Evolutionary conservation across 1,284 basidiomycete species (phyloP), one percentile per base, ranked within the genome.

Genomic region (Athelia psychrophila): DNA sequence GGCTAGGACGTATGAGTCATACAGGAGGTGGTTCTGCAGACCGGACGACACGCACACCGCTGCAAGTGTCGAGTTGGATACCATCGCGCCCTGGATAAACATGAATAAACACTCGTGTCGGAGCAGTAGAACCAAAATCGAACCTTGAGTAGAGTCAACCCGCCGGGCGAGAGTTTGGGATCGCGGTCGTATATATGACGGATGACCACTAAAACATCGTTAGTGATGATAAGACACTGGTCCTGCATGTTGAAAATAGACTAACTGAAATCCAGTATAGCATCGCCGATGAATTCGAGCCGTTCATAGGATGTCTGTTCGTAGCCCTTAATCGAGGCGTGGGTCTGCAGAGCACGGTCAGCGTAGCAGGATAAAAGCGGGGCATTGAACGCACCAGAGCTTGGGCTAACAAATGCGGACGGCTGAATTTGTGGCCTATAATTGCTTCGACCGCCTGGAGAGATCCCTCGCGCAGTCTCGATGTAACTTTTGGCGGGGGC

Each of bases 281-380:
- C 86, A 67, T 93, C 91, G 10, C 91, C 91, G 44, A 92, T 73
- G 62, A 91, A 93, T 64, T 93, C 90, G 22, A 92, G 73, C 47
- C 88, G 75, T 60, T 92, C 86, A 58, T 87, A 88, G 32, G 77
- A 79, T 15, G 75, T 79, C 47, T 75, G 70, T 51, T 82, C 78
- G 47, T 72, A 72, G 3, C 75, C 77, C 58, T 79, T 76, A 44
- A 79, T 71, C 0, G 84, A 86, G 3, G 77, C 69, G 64, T 91
- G 86, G 1, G 84, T 86, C 86, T 89, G 53, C n/a, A 42, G 47
- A 52, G 18, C 13, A 30, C 44, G 52, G 32, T 18, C 44, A 52
- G 3, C 19, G 27, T 13, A 9, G 27, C 23, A 3, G 19, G 38
- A 24, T 22, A 5, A 33, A 51, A 13, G 8, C 19, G 44, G 19